phyloP scores from a whole-genome alignment of 805 yeast species.

The Tetrapisispora iriomotensis region DNA sequence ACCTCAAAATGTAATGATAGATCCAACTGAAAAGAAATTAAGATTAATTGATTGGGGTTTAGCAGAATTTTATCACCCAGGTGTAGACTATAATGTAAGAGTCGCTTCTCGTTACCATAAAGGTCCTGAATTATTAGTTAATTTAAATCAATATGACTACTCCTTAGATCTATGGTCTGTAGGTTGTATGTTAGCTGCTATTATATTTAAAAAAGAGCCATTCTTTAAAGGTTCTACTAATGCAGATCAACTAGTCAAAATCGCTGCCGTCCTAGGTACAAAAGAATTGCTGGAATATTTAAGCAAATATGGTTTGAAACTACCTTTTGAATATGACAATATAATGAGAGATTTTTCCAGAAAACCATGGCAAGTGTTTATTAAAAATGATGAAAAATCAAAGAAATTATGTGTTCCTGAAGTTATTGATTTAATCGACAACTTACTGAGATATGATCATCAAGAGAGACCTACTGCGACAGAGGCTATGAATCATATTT shows the following conservation, averaged over 20 bases:
- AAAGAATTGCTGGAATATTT: conserved; percentile 60
- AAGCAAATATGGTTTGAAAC: conserved; percentile 54
- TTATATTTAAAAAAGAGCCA: conserved; percentile 82
- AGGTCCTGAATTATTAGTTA: conserved; percentile 84
- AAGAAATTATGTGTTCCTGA: conserved; percentile 51
- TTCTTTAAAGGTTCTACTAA: conserved; percentile 88
- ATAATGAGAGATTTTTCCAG: conserved; percentile 54
- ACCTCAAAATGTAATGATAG: conserved; percentile 91
- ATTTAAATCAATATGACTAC: conserved; percentile 76
- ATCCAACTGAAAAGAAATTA: conserved; percentile 51
- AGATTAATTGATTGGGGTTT: conserved; percentile 91
- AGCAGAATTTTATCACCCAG: conserved; percentile 87
- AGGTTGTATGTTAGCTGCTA: conserved; percentile 86
- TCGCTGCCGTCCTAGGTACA: conserved; percentile 80
- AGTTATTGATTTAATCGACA: conserved; percentile 72
- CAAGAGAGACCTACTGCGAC: conserved; percentile 79
- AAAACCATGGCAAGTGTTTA: conserved; percentile 58
- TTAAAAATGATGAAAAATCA: conserved; percentile 33
- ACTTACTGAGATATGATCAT: conserved; percentile 75
- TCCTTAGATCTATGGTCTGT: conserved; percentile 84
- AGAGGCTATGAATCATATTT: conserved; percentile 68
- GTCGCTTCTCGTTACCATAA: conserved; percentile 88
- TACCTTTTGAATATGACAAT: conserved; percentile 73
- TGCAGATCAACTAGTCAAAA: conserved; percentile 84
- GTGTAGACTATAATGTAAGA: conserved; percentile 81